Base-by-base conservation (phyloP, 2,329 filamentous ascomycete genomes). In the Venturia carpophila region DNA sequence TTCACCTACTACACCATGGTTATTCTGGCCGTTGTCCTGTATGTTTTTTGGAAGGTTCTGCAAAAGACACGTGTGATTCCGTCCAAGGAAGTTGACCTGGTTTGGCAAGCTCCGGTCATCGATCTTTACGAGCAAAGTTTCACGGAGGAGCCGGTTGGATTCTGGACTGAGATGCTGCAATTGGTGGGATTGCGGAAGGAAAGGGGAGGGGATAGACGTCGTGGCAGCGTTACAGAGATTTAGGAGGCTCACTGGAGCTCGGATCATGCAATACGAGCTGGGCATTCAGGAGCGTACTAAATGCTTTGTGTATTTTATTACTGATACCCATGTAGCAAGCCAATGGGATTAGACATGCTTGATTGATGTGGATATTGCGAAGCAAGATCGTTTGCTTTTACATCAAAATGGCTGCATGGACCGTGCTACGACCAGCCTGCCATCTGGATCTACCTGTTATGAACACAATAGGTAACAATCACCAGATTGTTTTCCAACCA, bases 11-110 rank as follows among this genome's bases (percentile, higher is more conserved):
- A 66, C 43, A 81, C 80, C 37, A 84, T 85, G 81, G 76, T 82
- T 67, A 73, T 85, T 17, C 68, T 86, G 30, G 79, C 80, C 0
- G 79, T 81, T 9, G 71, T 83, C 43, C 74, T 85, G 37, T 88
- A 82, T 71, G 63, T 81, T 24, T 78, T 78, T 69, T 90, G 85
- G 84, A 90, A 90, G 75, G 9, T 89, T 1, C 24, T 85, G 72
- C 84, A 86, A 76, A 78, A 77, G 65, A 89, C 86, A 1, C 79
- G 79, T 66, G 76, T 83, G 63, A 76, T 86, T 21, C 75, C 75
- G 2, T 76, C 85, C 0, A 71, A 77, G 5, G 82, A 88, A 70
- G 79, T 80, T 3, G 85, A 88, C 70, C 77, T 87, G 19, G 75
- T 85, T 52, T 84, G 84, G 84, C 80, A 87, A 69, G 77, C 80